Percentiles rank a stretch among this genome's conserved stretches.
phyloP scores from a whole-genome alignment of 2,329 filamentous ascomycete genomes.

The Furcasterigmium furcatum region DNA sequence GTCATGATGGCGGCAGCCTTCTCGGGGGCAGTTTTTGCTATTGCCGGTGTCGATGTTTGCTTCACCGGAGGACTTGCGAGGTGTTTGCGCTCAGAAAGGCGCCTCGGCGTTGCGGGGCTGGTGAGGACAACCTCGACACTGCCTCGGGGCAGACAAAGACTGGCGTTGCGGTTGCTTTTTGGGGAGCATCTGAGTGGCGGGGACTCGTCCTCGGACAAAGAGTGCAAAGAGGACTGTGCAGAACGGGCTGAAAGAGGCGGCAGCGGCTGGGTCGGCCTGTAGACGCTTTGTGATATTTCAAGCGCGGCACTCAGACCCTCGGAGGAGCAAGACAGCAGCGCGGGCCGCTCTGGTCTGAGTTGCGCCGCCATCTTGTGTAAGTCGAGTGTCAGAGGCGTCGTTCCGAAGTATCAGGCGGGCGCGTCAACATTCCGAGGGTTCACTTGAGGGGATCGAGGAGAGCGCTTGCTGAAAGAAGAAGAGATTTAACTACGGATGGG shows the following conservation, averaged over 20 bases:
- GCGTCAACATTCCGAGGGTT: neutral
- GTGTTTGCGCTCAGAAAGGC: conserved; percentile 11
- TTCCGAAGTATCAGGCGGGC: neutral
- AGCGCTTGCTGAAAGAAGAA: too few relatives aligned
- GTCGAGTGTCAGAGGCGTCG: neutral
- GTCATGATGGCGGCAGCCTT: neutral
- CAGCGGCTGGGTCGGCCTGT: conserved; percentile 31
- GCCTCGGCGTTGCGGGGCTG: conserved; percentile 9
- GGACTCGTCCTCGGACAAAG: conserved; percentile 40
- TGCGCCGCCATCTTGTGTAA: neutral
- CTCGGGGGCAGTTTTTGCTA: neutral
- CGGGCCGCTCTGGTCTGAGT: neutral
- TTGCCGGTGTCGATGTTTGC: neutral
- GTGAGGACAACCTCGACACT: conserved; percentile 1
- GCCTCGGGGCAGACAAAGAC: conserved; percentile 26
- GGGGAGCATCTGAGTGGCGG: conserved; percentile 22
- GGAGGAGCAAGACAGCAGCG: neutral
- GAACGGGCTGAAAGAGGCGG: conserved; percentile 33
- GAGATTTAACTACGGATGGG: too few relatives aligned
- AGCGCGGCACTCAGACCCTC: conserved; percentile 16
- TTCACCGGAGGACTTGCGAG: conserved; percentile 8
- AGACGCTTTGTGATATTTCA: conserved; percentile 32
- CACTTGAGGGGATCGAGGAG: too few relatives aligned
- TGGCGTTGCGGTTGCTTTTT: conserved; percentile 22
- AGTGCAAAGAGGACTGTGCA: conserved; percentile 34